phyloP scores from a whole-genome alignment of 148 eudicot genomes.

The Beta vulgaris region DNA sequence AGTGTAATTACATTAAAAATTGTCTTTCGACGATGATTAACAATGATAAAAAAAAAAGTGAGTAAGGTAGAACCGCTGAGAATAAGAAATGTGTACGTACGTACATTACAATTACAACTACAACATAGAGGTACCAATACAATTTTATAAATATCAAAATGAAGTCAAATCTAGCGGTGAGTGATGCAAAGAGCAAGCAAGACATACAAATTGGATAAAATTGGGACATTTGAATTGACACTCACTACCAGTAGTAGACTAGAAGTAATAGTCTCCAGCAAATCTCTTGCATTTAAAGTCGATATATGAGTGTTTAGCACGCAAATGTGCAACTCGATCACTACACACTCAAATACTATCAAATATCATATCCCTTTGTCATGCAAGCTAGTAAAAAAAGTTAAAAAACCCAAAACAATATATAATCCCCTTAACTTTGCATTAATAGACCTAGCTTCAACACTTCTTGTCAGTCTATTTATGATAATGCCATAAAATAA shows the following conservation, averaged over 20 bases:
- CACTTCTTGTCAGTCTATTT: too few relatives aligned
- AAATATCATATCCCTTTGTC: neutral
- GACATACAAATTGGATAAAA: neutral
- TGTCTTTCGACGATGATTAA: too few relatives aligned
- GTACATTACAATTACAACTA: too few relatives aligned
- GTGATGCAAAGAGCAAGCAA: neutral
- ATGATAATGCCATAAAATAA: too few relatives aligned
- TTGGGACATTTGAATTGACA: slow-evolving; percentile 29
- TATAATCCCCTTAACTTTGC: too few relatives aligned
- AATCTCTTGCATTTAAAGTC: slow-evolving; percentile 19
- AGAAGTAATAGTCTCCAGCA: too few relatives aligned
- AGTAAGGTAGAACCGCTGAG: neutral
- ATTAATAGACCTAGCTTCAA: too few relatives aligned
- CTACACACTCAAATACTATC: neutral
- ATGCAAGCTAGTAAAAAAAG: neutral
- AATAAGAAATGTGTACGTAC: neutral
- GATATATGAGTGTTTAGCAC: slow-evolving; percentile 28
- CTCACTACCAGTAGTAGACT: neutral
- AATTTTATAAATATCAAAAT: neutral
- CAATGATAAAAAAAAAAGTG: too few relatives aligned
- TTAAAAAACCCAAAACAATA: neutral
- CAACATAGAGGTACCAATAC: neutral
- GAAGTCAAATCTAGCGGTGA: slow-evolving; percentile 3
- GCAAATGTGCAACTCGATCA: slow-evolving; percentile 4
- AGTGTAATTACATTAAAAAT: too few relatives aligned